These are phyloP conservation scores for Spongospora subterranea DNA, from an alignment of 208 protist species.

Conservation along the genomic window DNA sequence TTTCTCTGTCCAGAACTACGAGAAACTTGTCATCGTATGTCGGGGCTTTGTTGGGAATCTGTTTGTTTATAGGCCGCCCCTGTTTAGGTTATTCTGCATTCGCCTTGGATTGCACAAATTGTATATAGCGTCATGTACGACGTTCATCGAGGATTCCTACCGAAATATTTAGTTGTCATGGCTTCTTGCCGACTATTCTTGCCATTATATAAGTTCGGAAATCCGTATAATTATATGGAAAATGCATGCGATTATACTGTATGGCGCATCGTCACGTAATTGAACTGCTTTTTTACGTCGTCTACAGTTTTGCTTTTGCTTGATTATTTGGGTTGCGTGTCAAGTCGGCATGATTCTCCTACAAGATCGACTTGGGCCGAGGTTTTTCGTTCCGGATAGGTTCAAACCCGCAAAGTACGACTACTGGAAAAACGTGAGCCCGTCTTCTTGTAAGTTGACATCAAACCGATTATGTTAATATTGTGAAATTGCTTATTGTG, in stretches of 20 bases:
- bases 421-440: background rate
- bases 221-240: slow-evolving; percentile 37
- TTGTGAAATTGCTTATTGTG: background rate
- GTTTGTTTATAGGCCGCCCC: background rate
- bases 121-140: background rate
- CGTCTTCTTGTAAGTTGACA: background rate
- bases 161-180: slow-evolving; percentile 20
- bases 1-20: slow-evolving; percentile 1
- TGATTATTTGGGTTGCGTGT: background rate
- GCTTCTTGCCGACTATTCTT: background rate
- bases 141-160: background rate
- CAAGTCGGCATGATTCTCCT: background rate
- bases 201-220: slow-evolving; percentile 27
- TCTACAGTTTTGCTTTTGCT: slow-evolving; percentile 10
- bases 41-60: background rate
- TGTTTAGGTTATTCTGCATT: background rate
- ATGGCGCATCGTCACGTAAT: background rate
- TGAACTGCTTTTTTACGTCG: background rate
- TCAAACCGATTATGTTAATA: background rate
- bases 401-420: slow-evolving; percentile 45
- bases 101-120: slow-evolving; percentile 28
- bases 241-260: slow-evolving; percentile 7
- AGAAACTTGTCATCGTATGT: background rate
- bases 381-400: background rate
- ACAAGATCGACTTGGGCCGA: background rate